Evolutionary conservation across 176 grass and related monocot species (phyloP).

Genomic region (Rhynchospora tenuis): DNA sequence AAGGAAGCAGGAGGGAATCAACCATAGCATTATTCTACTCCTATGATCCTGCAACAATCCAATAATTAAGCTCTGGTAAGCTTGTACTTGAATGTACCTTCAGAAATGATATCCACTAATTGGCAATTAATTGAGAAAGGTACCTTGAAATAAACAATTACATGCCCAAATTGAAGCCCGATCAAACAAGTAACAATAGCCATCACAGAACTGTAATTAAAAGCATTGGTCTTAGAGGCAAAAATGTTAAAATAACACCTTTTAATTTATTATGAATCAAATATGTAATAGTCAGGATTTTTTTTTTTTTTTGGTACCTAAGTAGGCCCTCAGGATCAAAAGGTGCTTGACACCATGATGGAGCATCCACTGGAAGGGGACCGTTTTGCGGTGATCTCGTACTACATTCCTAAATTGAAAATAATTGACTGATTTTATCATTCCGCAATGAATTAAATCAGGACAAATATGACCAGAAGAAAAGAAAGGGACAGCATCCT

Average conservation of each 20-base stretch:
- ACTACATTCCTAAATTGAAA: constrained; percentile 57
- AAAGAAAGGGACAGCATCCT: background rate
- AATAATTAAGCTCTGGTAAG: background rate
- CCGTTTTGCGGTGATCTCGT: constrained; percentile 57
- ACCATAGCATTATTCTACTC: constrained; percentile 46
- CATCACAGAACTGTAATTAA: constrained; percentile 54
- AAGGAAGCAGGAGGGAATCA: constrained; percentile 44
- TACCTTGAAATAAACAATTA: constrained; percentile 69
- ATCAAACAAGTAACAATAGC: constrained; percentile 75
- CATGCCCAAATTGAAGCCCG: constrained; percentile 79
- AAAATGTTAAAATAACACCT: background rate
- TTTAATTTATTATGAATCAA: background rate
- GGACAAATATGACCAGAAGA: background rate
- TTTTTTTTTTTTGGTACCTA: constrained; percentile 35
- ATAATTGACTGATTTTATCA: background rate
- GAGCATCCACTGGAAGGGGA: constrained; percentile 49
- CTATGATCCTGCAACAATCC: constrained; percentile 40
- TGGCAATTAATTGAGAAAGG: background rate
- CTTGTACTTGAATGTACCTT: background rate
- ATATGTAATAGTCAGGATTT: background rate
- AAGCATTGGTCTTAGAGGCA: background rate
- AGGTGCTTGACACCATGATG: constrained; percentile 80
- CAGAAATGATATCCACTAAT: background rate
- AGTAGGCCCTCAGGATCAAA: constrained; percentile 86
- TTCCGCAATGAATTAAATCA: background rate